Evolutionary conservation across 2,329 filamentous ascomycete species (phyloP).

Genomic region (Exophiala lecanii-corni): DNA sequence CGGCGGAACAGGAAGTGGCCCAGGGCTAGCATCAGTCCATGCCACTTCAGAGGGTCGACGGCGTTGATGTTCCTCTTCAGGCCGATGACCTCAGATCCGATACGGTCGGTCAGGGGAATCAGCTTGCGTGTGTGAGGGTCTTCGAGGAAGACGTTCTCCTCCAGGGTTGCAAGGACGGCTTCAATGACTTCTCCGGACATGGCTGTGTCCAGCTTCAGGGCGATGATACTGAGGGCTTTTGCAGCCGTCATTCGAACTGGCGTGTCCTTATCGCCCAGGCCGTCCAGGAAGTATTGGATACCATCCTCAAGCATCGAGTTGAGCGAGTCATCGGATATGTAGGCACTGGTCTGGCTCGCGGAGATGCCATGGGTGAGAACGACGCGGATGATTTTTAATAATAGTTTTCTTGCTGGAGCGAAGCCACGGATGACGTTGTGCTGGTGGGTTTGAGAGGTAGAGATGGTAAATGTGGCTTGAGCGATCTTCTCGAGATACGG

Average conservation of each 20-base stretch:
- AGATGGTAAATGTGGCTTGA: constrained; percentile 56
- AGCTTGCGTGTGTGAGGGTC: constrained; percentile 39
- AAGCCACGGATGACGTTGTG: constrained; percentile 60
- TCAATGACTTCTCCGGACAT: constrained; percentile 87
- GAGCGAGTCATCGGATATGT: constrained; percentile 19
- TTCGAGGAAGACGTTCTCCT: constrained; percentile 58
- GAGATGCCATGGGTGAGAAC: constrained; percentile 62
- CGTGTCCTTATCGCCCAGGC: constrained; percentile 80
- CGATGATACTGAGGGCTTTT: constrained; percentile 84
- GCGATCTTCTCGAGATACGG: constrained; percentile 64
- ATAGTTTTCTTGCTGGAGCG: constrained; percentile 72
- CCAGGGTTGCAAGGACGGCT: constrained; percentile 67
- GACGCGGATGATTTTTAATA: constrained; percentile 79
- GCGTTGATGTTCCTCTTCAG: constrained; percentile 59
- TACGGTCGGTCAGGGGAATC: constrained; percentile 30
- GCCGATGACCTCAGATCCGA: constrained; percentile 32
- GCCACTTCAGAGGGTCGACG: constrained; percentile 82
- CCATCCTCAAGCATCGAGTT: constrained; percentile 67
- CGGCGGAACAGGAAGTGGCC: constrained; percentile 81
- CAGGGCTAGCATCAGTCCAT: constrained; percentile 82
- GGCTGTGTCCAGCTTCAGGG: constrained; percentile 69
- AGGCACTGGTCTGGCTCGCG: constrained; percentile 42
- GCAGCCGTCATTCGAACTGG: constrained; percentile 86
- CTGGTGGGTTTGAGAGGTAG: constrained; percentile 46
- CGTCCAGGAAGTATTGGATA: constrained; percentile 75